Evolutionary conservation across 306 rosid species (phyloP).

Genomic region (Rubus parviflorus): DNA sequence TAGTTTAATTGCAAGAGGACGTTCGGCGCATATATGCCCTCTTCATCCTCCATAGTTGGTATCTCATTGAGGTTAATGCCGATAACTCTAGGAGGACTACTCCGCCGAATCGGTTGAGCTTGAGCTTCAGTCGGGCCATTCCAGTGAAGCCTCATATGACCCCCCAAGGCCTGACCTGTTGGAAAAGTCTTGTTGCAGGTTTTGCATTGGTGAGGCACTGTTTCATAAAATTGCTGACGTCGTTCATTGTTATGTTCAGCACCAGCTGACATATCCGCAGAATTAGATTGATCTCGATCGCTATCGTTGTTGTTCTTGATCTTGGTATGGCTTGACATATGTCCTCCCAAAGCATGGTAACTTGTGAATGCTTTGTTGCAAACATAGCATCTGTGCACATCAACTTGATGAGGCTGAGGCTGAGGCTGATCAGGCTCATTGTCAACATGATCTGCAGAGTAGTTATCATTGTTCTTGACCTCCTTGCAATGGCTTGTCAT

Average conservation of each 20-base stretch:
- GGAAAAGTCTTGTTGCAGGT: slow-evolving; percentile 6
- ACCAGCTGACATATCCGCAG: background rate
- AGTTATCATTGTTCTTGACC: background rate
- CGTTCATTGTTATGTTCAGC: background rate
- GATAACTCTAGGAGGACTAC: background rate
- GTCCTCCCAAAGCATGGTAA: slow-evolving; percentile 49
- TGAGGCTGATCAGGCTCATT: background rate
- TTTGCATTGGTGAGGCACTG: slow-evolving; percentile 6
- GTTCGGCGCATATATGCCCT: slow-evolving; percentile 1
- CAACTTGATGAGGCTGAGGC: background rate
- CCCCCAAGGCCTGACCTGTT: slow-evolving; percentile 33
- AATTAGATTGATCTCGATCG: background rate
- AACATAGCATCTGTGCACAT: slow-evolving; percentile 17
- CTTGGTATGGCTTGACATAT: slow-evolving; percentile 35
- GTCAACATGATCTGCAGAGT: background rate
- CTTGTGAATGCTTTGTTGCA: slow-evolving; percentile 34
- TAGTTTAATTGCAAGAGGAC: slow-evolving; percentile 11
- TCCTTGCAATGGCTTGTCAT: slow-evolving; percentile 32
- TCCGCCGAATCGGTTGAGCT: background rate
- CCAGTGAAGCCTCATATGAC: slow-evolving; percentile 24
- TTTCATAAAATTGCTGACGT: background rate
- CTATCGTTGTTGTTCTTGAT: slow-evolving; percentile 2
- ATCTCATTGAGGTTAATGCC: slow-evolving; percentile 48
- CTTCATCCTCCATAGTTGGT: slow-evolving; percentile 32
- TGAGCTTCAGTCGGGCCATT: background rate